Conservation (phyloP, 2,329 filamentous ascomycete species). For the Microcyclospora pomicola region DNA sequence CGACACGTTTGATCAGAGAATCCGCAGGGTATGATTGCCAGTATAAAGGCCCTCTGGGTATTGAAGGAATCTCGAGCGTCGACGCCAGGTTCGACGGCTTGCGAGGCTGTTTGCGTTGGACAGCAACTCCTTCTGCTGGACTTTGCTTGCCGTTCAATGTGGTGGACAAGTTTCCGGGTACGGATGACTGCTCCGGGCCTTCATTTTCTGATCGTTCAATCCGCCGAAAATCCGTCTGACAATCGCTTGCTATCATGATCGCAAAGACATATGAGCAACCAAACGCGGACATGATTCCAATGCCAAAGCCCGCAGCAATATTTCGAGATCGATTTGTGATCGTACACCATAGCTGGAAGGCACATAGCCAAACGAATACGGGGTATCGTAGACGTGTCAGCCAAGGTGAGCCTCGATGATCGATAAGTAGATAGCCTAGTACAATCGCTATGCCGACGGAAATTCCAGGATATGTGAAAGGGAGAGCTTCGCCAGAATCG, state of each 20-base stretch:
- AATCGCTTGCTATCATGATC: conserved; percentile 42
- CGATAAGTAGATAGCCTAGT: conserved; percentile 38
- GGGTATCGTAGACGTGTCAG: conserved; percentile 30
- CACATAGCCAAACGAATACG: conserved; percentile 31
- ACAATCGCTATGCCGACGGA: conserved; percentile 27
- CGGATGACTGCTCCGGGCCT: not conserved
- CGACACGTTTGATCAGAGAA: conserved; percentile 38
- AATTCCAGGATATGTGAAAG: conserved; percentile 33
- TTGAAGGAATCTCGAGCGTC: conserved; percentile 1
- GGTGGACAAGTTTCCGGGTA: no score
- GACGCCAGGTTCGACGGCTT: not conserved
- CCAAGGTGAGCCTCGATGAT: conserved; percentile 29
- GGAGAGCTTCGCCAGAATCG: conserved; percentile 25
- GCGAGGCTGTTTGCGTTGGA: no score
- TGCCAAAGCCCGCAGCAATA: conserved; percentile 39
- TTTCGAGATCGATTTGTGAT: conserved; percentile 33
- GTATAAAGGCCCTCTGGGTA: conserved; percentile 17
- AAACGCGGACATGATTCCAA: conserved; percentile 42
- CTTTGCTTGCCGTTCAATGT: no score
- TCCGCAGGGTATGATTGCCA: conserved; percentile 41
- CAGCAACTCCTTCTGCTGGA: no score
- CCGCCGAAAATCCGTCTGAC: conserved; percentile 40
- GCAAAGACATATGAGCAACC: conserved; percentile 39
- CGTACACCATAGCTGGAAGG: conserved; percentile 31
- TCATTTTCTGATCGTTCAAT: conserved; percentile 31